Percentiles rank a stretch among this genome's conserved stretches.
phyloP scores from a whole-genome alignment of 139 green algal species.

The Auxenochlorella pyrenoidosa region DNA sequence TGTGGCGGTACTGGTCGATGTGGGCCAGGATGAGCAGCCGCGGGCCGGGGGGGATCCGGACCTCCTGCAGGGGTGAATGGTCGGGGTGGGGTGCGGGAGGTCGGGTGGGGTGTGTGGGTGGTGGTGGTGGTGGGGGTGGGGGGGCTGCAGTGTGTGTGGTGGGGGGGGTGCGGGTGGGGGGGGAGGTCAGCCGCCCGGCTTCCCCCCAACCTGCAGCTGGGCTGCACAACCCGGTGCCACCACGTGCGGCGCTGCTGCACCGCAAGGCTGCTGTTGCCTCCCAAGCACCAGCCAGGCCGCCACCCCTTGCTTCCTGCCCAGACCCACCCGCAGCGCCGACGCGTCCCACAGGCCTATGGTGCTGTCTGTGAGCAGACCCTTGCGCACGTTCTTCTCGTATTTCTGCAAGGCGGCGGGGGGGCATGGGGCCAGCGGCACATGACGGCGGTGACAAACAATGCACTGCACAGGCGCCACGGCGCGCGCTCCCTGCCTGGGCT shows the following conservation, averaged over 20 bases:
- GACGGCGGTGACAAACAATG: too few species aligned
- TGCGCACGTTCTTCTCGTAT: constrained; percentile 95
- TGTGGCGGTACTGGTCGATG: constrained; percentile 75
- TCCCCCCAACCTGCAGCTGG: too few species aligned
- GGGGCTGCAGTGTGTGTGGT: neutral
- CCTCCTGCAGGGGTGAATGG: constrained; percentile 76
- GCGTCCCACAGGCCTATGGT: constrained; percentile 93
- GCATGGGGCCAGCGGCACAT: too few species aligned
- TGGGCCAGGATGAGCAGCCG: constrained; percentile 96
- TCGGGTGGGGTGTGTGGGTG: neutral
- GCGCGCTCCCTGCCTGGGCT: too few species aligned
- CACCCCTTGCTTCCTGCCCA: neutral
- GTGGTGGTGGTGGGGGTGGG: neutral
- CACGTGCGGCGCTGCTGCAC: too few species aligned
- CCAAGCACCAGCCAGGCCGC: too few species aligned
- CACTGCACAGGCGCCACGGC: constrained; percentile 20
- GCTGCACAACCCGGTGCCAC: too few species aligned
- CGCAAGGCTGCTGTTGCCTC: too few species aligned
- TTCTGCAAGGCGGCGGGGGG: constrained; percentile 69
- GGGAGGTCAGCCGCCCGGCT: too few species aligned
- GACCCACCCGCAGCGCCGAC: constrained; percentile 50
- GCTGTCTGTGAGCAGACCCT: constrained; percentile 87
- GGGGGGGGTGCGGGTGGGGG: too few species aligned
- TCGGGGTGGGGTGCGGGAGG: constrained; percentile 24
- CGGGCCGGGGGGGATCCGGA: constrained; percentile 90